Evolutionary conservation across 768 basidiomycete genomes (phyloP).

Genomic region (Lactarius hengduanensis): DNA sequence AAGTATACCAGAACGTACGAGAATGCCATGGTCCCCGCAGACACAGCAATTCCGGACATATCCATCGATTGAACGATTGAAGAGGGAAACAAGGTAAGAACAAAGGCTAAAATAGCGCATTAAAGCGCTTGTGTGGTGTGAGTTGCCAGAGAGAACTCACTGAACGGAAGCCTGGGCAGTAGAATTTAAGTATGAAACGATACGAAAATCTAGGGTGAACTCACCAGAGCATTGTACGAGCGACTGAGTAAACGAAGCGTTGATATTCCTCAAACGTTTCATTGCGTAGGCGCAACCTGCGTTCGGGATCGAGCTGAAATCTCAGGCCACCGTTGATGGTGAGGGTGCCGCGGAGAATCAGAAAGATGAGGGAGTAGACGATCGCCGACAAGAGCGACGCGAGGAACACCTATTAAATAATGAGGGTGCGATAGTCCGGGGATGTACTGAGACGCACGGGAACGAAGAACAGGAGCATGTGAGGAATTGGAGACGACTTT

Average conservation of each 20-base stretch:
- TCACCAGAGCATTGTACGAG: conserved; percentile 70
- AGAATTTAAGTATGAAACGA: conserved; percentile 14
- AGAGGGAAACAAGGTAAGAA: conserved; percentile 57
- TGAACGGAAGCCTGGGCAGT: conserved; percentile 53
- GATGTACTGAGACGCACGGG: conserved; percentile 46
- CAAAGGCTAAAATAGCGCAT: conserved; percentile 50
- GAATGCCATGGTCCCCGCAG: conserved; percentile 48
- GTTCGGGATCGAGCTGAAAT: conserved; percentile 47
- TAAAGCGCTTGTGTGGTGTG: conserved; percentile 17
- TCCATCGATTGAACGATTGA: conserved; percentile 49
- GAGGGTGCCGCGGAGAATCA: conserved; percentile 59
- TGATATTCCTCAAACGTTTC: conserved; percentile 49
- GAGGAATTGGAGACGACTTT: conserved; percentile 39
- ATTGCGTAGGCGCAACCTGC: conserved; percentile 41
- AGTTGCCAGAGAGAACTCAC: conserved; percentile 38
- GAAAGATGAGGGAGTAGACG: conserved; percentile 60
- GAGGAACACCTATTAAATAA: conserved; percentile 50
- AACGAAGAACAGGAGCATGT: conserved; percentile 56
- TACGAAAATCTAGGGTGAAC: conserved; percentile 28
- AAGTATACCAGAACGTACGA: conserved; percentile 37
- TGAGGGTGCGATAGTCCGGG: neutral
- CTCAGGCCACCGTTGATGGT: conserved; percentile 50
- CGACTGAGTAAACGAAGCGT: conserved; percentile 58
- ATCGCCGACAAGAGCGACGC: conserved; percentile 53
- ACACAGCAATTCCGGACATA: conserved; percentile 49